Percentiles rank a stretch among this genome's conserved stretches.
phyloP scores from a whole-genome alignment of 495 filamentous ascomycete genomes.

The Beverwykella pulmonaria region DNA sequence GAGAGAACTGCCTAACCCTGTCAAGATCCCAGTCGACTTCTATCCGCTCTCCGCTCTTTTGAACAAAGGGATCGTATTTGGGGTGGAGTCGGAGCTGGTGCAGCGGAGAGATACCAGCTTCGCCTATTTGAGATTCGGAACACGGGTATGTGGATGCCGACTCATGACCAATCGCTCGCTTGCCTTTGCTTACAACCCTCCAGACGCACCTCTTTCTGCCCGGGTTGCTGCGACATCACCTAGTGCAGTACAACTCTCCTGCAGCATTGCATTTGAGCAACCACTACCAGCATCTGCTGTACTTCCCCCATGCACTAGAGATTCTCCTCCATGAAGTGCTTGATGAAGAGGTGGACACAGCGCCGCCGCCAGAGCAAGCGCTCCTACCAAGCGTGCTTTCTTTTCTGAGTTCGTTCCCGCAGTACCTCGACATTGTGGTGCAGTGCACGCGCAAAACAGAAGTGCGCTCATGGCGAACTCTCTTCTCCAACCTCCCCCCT shows the following conservation, averaged over 20 bases:
- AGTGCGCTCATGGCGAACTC: slow-evolving; percentile 87
- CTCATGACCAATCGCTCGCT: not conserved
- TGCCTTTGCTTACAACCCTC: slow-evolving; percentile 4
- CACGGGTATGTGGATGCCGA: slow-evolving; percentile 41
- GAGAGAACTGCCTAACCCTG: slow-evolving; percentile 63
- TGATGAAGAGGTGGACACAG: slow-evolving; percentile 87
- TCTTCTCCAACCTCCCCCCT: slow-evolving; percentile 87
- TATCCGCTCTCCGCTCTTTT: slow-evolving; percentile 88
- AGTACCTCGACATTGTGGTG: slow-evolving; percentile 93
- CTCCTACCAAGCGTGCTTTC: slow-evolving; percentile 84
- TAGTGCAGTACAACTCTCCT: slow-evolving; percentile 69
- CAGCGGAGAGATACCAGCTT: slow-evolving; percentile 89
- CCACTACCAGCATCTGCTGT: slow-evolving; percentile 79
- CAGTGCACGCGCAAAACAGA: slow-evolving; percentile 98
- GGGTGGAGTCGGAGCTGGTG: slow-evolving; percentile 87
- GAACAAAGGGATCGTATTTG: slow-evolving; percentile 83
- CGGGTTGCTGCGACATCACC: slow-evolving; percentile 75
- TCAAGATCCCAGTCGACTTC: slow-evolving; percentile 77
- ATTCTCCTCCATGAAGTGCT: slow-evolving; percentile 90
- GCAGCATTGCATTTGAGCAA: slow-evolving; percentile 78
- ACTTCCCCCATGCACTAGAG: slow-evolving; percentile 91
- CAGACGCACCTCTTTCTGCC: slow-evolving; percentile 76
- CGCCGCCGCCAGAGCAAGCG: slow-evolving; percentile 58
- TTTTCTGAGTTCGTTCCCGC: slow-evolving; percentile 83
- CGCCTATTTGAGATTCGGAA: slow-evolving; percentile 67